These are phyloP conservation scores for Clarireedia hainanense DNA, from an alignment of 2,329 filamentous ascomycete genomes.

Conservation along the genomic window DNA sequence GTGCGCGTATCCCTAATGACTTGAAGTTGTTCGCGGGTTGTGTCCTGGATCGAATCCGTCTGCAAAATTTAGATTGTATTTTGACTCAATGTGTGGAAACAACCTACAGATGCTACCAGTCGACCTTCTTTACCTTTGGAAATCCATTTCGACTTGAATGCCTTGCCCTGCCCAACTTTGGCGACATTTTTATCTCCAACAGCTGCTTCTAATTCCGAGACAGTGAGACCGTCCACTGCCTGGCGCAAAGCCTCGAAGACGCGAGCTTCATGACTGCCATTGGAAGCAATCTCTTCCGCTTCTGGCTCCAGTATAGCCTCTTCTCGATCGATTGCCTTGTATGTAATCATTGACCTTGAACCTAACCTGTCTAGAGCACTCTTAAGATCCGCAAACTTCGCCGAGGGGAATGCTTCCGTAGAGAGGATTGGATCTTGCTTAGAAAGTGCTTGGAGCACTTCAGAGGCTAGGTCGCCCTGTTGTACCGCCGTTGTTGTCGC, in stretches of 20 bases:
- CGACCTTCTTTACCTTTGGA: constrained; percentile 51
- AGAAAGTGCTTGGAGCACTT: constrained; percentile 59
- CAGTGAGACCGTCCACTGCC: constrained; percentile 72
- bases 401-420: constrained; percentile 58
- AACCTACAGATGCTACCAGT: constrained; percentile 44
- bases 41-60: constrained; percentile 70
- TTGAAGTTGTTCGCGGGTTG: constrained; percentile 67
- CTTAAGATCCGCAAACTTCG: constrained; percentile 65
- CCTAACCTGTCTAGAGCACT: constrained; percentile 78
- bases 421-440: constrained; percentile 59
- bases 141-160: constrained; percentile 77
- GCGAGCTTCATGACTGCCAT: constrained; percentile 75
- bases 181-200: constrained; percentile 67
- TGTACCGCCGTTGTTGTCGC: constrained; percentile 33
- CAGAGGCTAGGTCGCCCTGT: constrained; percentile 49
- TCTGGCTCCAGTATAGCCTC: constrained; percentile 69
- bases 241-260: constrained; percentile 68
- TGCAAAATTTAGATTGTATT: constrained; percentile 19
- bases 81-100: not conserved
- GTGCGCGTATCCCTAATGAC: constrained; percentile 63
- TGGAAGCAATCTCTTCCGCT: constrained; percentile 61
- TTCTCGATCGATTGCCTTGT: constrained; percentile 76
- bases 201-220: constrained; percentile 61
- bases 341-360: constrained; percentile 79
- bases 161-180: constrained; percentile 88